Conservation (phyloP, 495 filamentous ascomycete species). For the Xylaria flabelliformis region DNA sequence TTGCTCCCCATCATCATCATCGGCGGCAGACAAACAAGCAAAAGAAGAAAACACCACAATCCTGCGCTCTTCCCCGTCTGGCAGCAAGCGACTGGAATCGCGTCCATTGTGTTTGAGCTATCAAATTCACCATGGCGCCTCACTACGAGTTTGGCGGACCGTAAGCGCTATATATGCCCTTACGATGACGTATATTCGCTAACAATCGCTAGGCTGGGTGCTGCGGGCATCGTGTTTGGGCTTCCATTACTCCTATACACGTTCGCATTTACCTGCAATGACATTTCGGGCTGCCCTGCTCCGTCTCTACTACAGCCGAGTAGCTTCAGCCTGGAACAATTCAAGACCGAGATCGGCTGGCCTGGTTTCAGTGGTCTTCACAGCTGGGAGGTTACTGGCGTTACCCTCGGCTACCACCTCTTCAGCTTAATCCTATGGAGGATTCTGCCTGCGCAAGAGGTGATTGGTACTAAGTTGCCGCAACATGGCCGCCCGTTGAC, state of each 20-base stretch:
- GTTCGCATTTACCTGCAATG: slow-evolving; percentile 87
- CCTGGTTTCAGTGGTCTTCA: slow-evolving; percentile 64
- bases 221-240: slow-evolving; percentile 73
- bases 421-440: slow-evolving; percentile 76
- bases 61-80: no score
- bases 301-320: slow-evolving; percentile 82
- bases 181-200: slow-evolving; percentile 21
- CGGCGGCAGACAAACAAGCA: neutral
- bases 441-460: slow-evolving; percentile 77
- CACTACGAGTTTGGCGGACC: slow-evolving; percentile 85
- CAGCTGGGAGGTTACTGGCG: slow-evolving; percentile 66
- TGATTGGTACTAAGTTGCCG: slow-evolving; percentile 73
- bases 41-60: neutral
- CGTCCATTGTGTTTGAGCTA: neutral
- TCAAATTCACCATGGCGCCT: slow-evolving; percentile 22
- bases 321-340: slow-evolving; percentile 68
- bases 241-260: slow-evolving; percentile 77
- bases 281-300: slow-evolving; percentile 87
- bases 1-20: neutral
- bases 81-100: neutral
- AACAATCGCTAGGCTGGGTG: slow-evolving; percentile 68
- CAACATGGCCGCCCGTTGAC: slow-evolving; percentile 67
- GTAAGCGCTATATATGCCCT: slow-evolving; percentile 60
- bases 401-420: slow-evolving; percentile 78
- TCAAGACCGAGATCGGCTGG: slow-evolving; percentile 84